Evolutionary conservation across 768 basidiomycete species (phyloP), one percentile per base, ranked within the genome.

Genomic region (Mycena chlorophos): DNA sequence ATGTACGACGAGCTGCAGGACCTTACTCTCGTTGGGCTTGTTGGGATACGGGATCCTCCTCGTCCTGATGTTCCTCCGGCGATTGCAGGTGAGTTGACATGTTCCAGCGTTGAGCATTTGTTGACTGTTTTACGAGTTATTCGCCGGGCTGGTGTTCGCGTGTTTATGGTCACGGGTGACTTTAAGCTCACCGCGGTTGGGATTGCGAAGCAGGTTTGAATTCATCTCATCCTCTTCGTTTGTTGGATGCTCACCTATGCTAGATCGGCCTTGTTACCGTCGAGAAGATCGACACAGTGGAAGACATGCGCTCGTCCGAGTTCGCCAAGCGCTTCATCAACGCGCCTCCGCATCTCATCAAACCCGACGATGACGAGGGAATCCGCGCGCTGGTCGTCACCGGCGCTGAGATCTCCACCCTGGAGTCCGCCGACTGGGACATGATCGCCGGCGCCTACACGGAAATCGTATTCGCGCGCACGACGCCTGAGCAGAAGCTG

Each of bases 141-240:
- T 61, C 68, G 78, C 22, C 65, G 69, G 49, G 83, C 83, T 0
- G 82, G 83, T 20, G 75, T 81, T 46, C 73, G 76, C 22, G 76
- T 83, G 17, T 76, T 80, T 55, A 83, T 84, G 80, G 72, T 84
- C 22, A 84, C 82, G 0, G 82, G 82, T 45, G 82, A 83, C 63
- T 81, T 81, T 66, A 70, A 77, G 43, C 67, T 80, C 58, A 84
- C 82, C 0, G 82, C 82, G 0, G 72, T 75, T 5, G 74, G 80
- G 4, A 83, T 84, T 49, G 78, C 77, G 0, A 68, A 71, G 31
- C 73, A 77, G 59, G 80, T 81, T 40, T 67, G 68, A 38, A 66
- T 68, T 19, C 30, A 8, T 27, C 17, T 27, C 23, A 23, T 27
- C 23, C 4, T 14, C 2, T 40, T 4, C 23, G n/a, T 23, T n/a